Conservation (phyloP, 805 yeast species). For the Metschnikowia colocasiae region DNA sequence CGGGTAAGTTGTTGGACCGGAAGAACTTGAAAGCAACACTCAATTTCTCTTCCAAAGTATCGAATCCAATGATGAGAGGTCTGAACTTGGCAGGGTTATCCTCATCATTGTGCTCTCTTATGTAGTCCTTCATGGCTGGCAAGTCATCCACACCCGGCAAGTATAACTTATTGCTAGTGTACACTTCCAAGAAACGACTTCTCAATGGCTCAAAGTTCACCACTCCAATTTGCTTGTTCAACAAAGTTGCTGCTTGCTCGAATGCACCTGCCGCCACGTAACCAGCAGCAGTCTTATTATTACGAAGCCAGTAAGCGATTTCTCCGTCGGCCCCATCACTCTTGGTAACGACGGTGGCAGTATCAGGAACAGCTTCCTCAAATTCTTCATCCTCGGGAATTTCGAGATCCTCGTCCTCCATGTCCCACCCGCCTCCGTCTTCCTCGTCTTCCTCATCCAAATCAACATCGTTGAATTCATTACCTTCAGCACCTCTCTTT, state of each 20-base stretch:
- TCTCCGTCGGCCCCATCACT: conserved; percentile 48
- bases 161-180: conserved; percentile 72
- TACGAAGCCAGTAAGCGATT: conserved; percentile 76
- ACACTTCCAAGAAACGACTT: conserved; percentile 76
- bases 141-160: conserved; percentile 72
- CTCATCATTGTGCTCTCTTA: conserved; percentile 62
- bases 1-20: conserved; percentile 76
- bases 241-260: conserved; percentile 90
- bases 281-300: conserved; percentile 85
- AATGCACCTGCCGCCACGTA: conserved; percentile 95
- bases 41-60: conserved; percentile 55
- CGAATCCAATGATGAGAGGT: conserved; percentile 77
- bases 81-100: conserved; percentile 43
- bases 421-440: conserved; percentile 75
- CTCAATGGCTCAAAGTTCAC: conserved; percentile 85
- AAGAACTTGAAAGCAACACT: conserved; percentile 78
- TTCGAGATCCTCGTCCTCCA: conserved; percentile 76
- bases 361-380: conserved; percentile 15
- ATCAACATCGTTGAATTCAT: conserved; percentile 15
- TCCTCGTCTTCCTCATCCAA: conserved; percentile 40
- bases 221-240: conserved; percentile 85
- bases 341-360: conserved; percentile 6
- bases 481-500: neutral
- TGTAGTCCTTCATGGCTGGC: conserved; percentile 64
- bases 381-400: conserved; percentile 43